Percentiles rank a stretch among this genome's conserved stretches.
Evolutionary conservation across 2,329 filamentous ascomycete species (phyloP).

Genomic region (Fusarium mexicanum): DNA sequence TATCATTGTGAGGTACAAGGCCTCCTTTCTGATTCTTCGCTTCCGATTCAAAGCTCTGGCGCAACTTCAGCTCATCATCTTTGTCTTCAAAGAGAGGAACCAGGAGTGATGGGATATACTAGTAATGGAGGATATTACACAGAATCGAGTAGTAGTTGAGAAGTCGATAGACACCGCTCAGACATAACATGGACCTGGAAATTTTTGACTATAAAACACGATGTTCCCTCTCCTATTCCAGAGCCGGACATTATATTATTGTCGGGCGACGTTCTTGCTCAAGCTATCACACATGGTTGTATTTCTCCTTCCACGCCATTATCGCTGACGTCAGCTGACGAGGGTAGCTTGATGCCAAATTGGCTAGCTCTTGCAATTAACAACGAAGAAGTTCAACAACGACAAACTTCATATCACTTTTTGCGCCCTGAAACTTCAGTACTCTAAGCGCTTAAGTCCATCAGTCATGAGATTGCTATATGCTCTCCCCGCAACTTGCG

Average conservation of each 20-base stretch:
- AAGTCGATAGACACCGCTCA: background rate
- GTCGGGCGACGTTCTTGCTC: background rate
- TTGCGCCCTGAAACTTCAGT: background rate
- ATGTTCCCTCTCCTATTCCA: background rate
- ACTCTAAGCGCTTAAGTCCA: slow-evolving; percentile 15
- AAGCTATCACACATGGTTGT: background rate
- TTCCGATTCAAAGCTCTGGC: background rate
- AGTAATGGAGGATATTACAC: background rate
- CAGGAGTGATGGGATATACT: no score
- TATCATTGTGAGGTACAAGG: no score
- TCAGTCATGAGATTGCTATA: slow-evolving; percentile 65
- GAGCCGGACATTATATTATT: background rate
- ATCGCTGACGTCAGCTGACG: slow-evolving; percentile 37
- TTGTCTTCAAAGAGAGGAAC: no score
- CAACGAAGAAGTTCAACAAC: slow-evolving; percentile 9
- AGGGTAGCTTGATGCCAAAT: slow-evolving; percentile 20
- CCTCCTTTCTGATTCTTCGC: background rate
- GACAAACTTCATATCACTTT: background rate
- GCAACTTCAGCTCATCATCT: background rate
- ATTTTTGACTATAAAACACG: background rate
- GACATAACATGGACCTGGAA: background rate
- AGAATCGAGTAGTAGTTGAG: background rate
- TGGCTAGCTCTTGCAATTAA: slow-evolving; percentile 4
- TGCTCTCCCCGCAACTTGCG: slow-evolving; percentile 66
- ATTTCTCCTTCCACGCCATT: background rate